These are phyloP conservation scores for Trichophyton equinum DNA, from an alignment of 2,329 filamentous ascomycete genomes.

Conservation along the genomic window DNA sequence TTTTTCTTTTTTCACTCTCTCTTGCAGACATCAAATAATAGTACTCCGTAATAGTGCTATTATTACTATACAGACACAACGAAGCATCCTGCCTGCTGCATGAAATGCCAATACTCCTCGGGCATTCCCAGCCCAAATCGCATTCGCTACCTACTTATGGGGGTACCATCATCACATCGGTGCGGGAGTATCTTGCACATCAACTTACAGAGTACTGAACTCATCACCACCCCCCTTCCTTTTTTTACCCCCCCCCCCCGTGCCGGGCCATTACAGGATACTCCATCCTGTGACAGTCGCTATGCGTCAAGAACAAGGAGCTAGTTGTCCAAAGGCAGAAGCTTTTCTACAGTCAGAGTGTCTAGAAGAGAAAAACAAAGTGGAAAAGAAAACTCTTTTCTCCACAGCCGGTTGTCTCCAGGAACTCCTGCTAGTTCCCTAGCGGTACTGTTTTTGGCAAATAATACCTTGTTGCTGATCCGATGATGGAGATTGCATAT, in stretches of 20 bases:
- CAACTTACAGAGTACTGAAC: background rate
- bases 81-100: background rate
- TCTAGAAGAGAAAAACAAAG: no score
- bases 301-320: background rate
- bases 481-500: background rate
- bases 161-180: background rate
- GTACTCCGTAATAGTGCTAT: background rate
- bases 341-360: background rate
- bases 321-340: background rate
- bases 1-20: background rate
- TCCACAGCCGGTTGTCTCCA: constrained; percentile 1
- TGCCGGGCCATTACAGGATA: no score
- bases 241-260: background rate
- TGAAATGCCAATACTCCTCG: background rate
- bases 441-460: background rate
- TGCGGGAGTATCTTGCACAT: background rate
- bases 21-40: background rate
- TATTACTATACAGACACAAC: background rate
- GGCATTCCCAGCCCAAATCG: background rate
- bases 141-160: background rate
- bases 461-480: background rate
- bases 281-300: background rate
- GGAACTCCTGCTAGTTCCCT: background rate
- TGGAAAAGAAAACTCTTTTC: background rate
- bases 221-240: background rate